These are phyloP conservation scores for Madurella mycetomatis DNA, from an alignment of 2,329 filamentous ascomycete species.

Conservation along the genomic window DNA sequence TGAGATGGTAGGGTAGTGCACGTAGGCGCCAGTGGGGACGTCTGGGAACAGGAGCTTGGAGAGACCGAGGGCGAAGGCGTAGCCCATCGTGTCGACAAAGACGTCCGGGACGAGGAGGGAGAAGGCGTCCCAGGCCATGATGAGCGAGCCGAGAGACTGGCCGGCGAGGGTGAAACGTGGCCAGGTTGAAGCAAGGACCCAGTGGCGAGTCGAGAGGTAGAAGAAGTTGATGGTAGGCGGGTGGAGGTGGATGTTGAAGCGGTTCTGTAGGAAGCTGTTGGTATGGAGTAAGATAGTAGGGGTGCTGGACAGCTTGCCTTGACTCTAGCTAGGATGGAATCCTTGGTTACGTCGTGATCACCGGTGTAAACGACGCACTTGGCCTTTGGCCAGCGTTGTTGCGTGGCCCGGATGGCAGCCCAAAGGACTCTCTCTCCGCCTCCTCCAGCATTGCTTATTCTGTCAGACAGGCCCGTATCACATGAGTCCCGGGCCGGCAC, in stretches of 20 bases:
- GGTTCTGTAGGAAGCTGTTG: slow-evolving; percentile 48
- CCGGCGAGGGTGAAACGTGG: slow-evolving; percentile 88
- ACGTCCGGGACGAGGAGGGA: slow-evolving; percentile 87
- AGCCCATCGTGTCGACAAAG: slow-evolving; percentile 97
- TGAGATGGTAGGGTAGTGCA: slow-evolving; percentile 97
- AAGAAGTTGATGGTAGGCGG: slow-evolving; percentile 79
- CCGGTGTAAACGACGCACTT: slow-evolving; percentile 93
- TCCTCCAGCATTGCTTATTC: slow-evolving; percentile 79
- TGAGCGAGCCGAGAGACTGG: slow-evolving; percentile 84
- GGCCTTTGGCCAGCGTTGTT: slow-evolving; percentile 80
- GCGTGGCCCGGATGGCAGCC: slow-evolving; percentile 89
- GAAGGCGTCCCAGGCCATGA: slow-evolving; percentile 90
- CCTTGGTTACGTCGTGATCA: slow-evolving; percentile 82
- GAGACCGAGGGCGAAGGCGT: slow-evolving; percentile 82
- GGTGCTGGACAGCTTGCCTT: slow-evolving; percentile 45
- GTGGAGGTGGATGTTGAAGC: slow-evolving; percentile 90
- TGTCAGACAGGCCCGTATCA: slow-evolving; percentile 6
- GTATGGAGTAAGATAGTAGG: neutral
- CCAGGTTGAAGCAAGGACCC: slow-evolving; percentile 82
- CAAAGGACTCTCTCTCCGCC: slow-evolving; percentile 94
- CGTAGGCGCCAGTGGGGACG: slow-evolving; percentile 85
- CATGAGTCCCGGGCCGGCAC: neutral
- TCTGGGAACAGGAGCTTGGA: slow-evolving; percentile 74
- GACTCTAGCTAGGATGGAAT: slow-evolving; percentile 71
- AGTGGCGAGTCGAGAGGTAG: slow-evolving; percentile 82